Base-by-base conservation (phyloP, 805 yeast species). In the Cyberlindnera americana region DNA sequence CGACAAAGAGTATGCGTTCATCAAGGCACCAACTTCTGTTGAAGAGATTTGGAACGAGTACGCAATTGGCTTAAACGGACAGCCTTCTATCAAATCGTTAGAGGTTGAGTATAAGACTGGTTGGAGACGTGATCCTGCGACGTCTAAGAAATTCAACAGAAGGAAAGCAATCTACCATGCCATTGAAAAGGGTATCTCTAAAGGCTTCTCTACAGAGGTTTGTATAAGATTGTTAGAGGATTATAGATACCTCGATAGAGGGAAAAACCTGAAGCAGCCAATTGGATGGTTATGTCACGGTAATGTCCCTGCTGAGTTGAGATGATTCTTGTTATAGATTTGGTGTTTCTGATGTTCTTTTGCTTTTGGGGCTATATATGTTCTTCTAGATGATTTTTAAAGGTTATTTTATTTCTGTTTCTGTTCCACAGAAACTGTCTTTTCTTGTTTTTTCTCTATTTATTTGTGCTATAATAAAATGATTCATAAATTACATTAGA, bases 21-120 rank as follows among this genome's bases (percentile, higher is more conserved):
- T 66, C 28, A 66, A 65, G 43, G 69, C 71, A 0, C 72, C 73
- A 13, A 65, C 63, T n/a, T 57, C 73, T 3, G 72, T 75, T 1
- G 52, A 63, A 27, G 81, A 75, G 45, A 69, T 77, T 15, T 77
- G 82, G 82, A 65, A 67, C 46, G 82, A 77, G 53, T 77, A 75
- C 43, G 67, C 73, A 5, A 67, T 69, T 38, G 81, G 81, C 0
- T 45, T 71, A 6, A 65, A 70, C 38, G 74, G 68, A 3, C 76
- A 75, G 48, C 79, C 79, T 0, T 72, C 81, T 3, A 65, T 76
- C 27, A 68, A 67, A 43, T 60, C 69, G 11, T 57, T 77, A 55
- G 81, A 77, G 49, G 41, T 53, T 6, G 65, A 70, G 44, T 77
- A 67, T 47, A 72, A 70, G 37, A 68, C 78, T 2, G 69, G 71